Base-by-base conservation (phyloP, 2,329 filamentous ascomycete species). In the Cladophialophora exuberans region DNA sequence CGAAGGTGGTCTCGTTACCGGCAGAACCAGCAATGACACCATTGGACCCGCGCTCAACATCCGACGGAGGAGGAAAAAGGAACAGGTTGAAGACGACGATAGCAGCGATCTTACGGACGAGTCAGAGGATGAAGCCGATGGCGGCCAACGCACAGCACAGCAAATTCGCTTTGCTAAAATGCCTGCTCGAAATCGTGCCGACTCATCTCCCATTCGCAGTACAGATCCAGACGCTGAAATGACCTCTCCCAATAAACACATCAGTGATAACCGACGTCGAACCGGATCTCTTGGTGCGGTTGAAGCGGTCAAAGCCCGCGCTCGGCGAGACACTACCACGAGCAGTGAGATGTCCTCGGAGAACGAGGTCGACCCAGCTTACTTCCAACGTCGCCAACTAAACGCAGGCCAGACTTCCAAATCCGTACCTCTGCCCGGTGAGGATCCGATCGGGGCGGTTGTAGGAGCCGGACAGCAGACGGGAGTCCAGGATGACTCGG, bases 151-250 rank as follows among this genome's bases (percentile, higher is more conserved):
- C 50, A 87, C 89, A 39, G 87, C 88, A 2, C 90, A 95, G 69
- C 90, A 95, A 70, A 96, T 97, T 70, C 92, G 93, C 68, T 99
- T 99, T 72, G 85, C 88, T 44, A 97, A 97, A 73, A 93, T 97
- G 89, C 93, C 94, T 1, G 82, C 96, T 38, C 84, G 92, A 25
- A 85, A 85, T 62, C 85, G 93, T 52, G 89, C 92, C 22, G 93
- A 90, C 9, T 97, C 92, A 0, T 97, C 93, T 43, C 93, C 93
- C 3, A 85, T 89, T 31, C 86, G 90, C 42, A 76, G 73, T 25
- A 73, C 72, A 57, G 54, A 71, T 67, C 72, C 74, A 6, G 76
- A 81, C 22, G 71, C 81, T n/a, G 72, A 77, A 65, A 70, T 82
- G 28, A 83, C 80, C 1, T 83, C 81, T 13, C 82, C 83, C 1